These are phyloP conservation scores for cucumber (Cucumis sativus) DNA, from an alignment of 306 rosid genomes.

Conservation along the genomic window Cucumber_9930_V3 NC_026660.2:4103501-4104000, in stretches of 20 bases:
- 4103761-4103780: neutral
- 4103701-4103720: neutral
- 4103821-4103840: neutral
- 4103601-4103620: neutral
- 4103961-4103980: neutral
- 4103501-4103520: neutral
- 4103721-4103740: neutral
- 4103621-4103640: neutral
- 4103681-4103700: neutral
- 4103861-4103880: neutral
- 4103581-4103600: neutral
- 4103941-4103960: neutral
- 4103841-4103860: neutral
- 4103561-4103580: too few relatives aligned
- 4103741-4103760: neutral
- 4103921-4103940: neutral
- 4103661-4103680: neutral
- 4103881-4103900: neutral
- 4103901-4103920: neutral
- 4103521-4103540: too few relatives aligned
- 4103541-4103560: too few relatives aligned
- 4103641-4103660: neutral
- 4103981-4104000: neutral
- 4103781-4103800: neutral
- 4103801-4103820: neutral